These are phyloP conservation scores for Allium fistulosum DNA, from an alignment of 106 monocot species.

Conservation along the genomic window DNA sequence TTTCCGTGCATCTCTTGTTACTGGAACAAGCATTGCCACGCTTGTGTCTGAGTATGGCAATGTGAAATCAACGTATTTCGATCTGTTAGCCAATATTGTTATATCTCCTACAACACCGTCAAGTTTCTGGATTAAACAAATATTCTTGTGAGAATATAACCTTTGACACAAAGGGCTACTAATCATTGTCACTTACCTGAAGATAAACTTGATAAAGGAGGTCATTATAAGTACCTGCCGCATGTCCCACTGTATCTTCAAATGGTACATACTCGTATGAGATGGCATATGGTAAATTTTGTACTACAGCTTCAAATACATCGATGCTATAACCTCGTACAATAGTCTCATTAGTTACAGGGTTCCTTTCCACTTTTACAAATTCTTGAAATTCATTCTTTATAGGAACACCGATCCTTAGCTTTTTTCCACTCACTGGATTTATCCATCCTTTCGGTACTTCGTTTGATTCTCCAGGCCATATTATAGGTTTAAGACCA, in stretches of 20 bases:
- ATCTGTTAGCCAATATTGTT: constrained; percentile 29
- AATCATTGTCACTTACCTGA: constrained; percentile 15
- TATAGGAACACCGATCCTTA: constrained; percentile 39
- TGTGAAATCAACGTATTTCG: constrained; percentile 40
- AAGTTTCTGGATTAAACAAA: constrained; percentile 15
- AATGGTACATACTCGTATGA: constrained; percentile 31
- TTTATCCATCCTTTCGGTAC: constrained; percentile 35
- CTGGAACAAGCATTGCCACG: constrained; percentile 34
- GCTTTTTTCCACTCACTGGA: constrained; percentile 24
- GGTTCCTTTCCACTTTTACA: constrained; percentile 17
- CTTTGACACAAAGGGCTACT: too few species aligned
- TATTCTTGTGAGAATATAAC: too few species aligned
- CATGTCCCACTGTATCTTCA: neutral
- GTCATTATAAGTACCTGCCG: constrained; percentile 14
- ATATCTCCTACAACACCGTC: constrained; percentile 32
- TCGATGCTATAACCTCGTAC: constrained; percentile 34
- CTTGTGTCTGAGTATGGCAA: constrained; percentile 38
- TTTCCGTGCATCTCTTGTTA: constrained; percentile 10
- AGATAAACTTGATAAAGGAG: constrained; percentile 14
- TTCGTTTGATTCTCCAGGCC: constrained; percentile 33
- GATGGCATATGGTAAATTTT: constrained; percentile 32
- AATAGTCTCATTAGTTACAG: constrained; percentile 18
- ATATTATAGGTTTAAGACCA: constrained; percentile 20
- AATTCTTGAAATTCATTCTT: constrained; percentile 11
- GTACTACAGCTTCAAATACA: constrained; percentile 39